Evolutionary conservation across 352 stramenopile genomes (phyloP).

Genomic region (Phytophthora podocarpi): DNA sequence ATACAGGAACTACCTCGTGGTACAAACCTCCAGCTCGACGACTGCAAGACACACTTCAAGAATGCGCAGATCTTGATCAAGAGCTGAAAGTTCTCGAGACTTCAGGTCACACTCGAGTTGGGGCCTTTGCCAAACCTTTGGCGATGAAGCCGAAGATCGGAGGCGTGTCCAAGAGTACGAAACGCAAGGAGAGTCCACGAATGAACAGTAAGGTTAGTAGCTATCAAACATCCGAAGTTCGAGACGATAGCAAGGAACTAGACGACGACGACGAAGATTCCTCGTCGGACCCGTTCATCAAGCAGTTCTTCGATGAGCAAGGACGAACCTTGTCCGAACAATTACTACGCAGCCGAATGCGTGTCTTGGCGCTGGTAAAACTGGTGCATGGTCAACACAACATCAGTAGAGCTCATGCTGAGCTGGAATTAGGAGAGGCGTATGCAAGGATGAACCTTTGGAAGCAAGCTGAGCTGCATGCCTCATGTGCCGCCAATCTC

Average conservation of each 20-base stretch:
- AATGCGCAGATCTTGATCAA: constrained; percentile 35
- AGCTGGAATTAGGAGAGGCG: constrained; percentile 59
- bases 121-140: constrained; percentile 64
- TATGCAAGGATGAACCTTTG: constrained; percentile 69
- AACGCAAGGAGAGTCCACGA: too few relatives aligned
- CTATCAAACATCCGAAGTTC: neutral
- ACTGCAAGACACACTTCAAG: constrained; percentile 26
- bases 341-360: constrained; percentile 60
- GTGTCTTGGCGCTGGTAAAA: constrained; percentile 57
- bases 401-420: constrained; percentile 43
- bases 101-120: constrained; percentile 57
- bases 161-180: neutral
- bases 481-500: constrained; percentile 38
- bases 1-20: constrained; percentile 1
- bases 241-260: neutral
- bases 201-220: neutral
- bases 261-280: constrained; percentile 37
- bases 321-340: constrained; percentile 64
- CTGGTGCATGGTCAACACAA: constrained; percentile 47
- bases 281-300: constrained; percentile 58
- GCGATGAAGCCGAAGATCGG: constrained; percentile 26
- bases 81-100: constrained; percentile 73
- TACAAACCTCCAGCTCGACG: constrained; percentile 29
- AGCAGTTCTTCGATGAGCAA: constrained; percentile 65
- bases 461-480: constrained; percentile 69